Evolutionary conservation across 345 rosid genomes (phyloP), one percentile per base, ranked within the genome.

Genomic region (Nephelium lappaceum): DNA sequence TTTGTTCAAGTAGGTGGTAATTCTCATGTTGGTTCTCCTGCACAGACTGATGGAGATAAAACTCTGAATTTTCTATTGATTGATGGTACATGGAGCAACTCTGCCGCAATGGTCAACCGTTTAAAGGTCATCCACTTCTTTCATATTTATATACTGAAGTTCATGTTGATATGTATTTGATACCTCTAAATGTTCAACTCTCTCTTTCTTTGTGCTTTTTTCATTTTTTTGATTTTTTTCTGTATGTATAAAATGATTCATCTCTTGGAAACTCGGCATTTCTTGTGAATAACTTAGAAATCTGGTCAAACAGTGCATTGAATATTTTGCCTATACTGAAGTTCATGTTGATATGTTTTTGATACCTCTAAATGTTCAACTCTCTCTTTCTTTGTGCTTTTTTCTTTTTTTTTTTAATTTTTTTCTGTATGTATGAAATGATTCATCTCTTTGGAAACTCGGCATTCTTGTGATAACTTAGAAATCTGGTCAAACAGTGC

Each of bases 11-110:
- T 70, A 67, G 72, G 66, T 81, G 14, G 39, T 76, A 63, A 78
- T 70, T 78, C 64, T 78, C 64, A 53, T 77, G 55, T 72, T 74
- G 67, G 78, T 84, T 81, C 80, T 75, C 45, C 81, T 85, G 74
- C 73, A 60, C 92, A 89, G 93, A 70, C 41, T 61, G 83, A 83
- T 66, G 86, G 77, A 83, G 87, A 84, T 67, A 72, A 72, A 84
- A 78, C 88, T 81, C 68, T 91, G 77, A 86, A 96, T 84, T 90
- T 94, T 77, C 78, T 93, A 84, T 81, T 96, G 85, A 91, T 94
- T 81, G 99, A 96, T 78, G 98, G 99, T 49, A 94, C 99, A 42
- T 96, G 99, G 98, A 96, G 89, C 90, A 96, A 96, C 78, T 93
- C 98, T 71, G 92, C 94, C 69, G 97, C 99, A 71, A 94, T 93